Evolutionary conservation across 345 rosid genomes (phyloP).

Genomic region (Lepidium aucheri): DNA sequence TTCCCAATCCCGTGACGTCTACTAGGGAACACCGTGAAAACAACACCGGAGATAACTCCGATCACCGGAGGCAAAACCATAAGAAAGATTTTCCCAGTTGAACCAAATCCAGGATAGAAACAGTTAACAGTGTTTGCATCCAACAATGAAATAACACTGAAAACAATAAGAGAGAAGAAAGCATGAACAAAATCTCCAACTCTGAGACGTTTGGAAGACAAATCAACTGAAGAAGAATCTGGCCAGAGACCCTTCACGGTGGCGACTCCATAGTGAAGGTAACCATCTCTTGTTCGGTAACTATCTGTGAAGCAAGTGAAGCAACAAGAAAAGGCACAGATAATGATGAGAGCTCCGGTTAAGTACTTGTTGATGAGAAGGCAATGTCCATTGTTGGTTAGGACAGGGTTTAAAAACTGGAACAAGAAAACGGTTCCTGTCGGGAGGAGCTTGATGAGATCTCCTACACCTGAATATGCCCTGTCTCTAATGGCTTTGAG

Average conservation of each 20-base stretch:
- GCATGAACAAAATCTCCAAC: conserved; percentile 67
- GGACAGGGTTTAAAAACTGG: conserved; percentile 75
- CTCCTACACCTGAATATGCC: conserved; percentile 51
- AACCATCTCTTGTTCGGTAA: conserved; percentile 45
- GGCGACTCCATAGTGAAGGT: conserved; percentile 51
- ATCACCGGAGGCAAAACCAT: conserved; percentile 69
- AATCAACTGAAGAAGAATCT: conserved; percentile 26
- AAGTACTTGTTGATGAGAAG: conserved; percentile 48
- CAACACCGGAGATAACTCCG: conserved; percentile 44
- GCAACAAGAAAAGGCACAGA: conserved; percentile 67
- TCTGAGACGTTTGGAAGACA: conserved; percentile 47
- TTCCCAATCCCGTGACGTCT: conserved; percentile 84
- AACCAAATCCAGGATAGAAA: conserved; percentile 53
- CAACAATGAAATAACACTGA: conserved; percentile 48
- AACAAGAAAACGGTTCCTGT: conserved; percentile 82
- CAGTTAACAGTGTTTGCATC: conserved; percentile 55
- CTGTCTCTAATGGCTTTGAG: conserved; percentile 32
- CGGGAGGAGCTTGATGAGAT: conserved; percentile 76
- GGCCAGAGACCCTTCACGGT: conserved; percentile 67
- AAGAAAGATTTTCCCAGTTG: conserved; percentile 42
- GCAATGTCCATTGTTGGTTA: conserved; percentile 72
- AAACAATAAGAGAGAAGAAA: conserved; percentile 46
- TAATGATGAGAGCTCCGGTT: conserved; percentile 40
- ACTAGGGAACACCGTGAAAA: conserved; percentile 63
- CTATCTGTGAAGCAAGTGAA: conserved; percentile 79